Base-by-base conservation (phyloP, 352 stramenopile genomes). In the Pythium guiyangense region DNA sequence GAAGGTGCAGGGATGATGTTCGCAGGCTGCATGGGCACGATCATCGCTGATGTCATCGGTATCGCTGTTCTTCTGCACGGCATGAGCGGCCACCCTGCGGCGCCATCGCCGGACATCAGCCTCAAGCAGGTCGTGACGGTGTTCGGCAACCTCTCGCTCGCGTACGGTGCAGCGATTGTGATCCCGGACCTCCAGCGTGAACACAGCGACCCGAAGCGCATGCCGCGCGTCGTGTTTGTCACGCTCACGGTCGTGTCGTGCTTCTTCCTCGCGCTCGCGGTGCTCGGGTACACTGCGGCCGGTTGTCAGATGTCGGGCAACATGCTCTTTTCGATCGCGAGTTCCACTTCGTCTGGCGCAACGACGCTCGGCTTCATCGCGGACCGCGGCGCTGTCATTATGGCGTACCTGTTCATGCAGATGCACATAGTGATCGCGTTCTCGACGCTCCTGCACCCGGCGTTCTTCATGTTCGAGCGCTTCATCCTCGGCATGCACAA, bases 401-500 rank as follows among this genome's bases (percentile, higher is more conserved):
- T 37, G 31, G 31, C 31, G 6, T 37, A 37, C 31, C 31, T 37
- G 4, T 37, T 37, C 31, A 37, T 37, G 31, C 31, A 37, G 31
- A 6, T 37, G 31, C 31, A 37, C 31, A 37, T 79, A 62, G 65
- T 73, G 27, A 79, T 86, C 55, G 31, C 31, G 6, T 37, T 37
- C 31, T 37, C 31, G 64, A 74, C 80, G 17, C 62, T 86, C 8
- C 60, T 81, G 53, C 63, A 71, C 45, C 77, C 77, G 18, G 69
- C 74, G 10, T 79, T 87, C 58, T 89, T 67, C 73, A 75, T 86
- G 43, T 54, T 72, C 15, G 79, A 89, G 54, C 77, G 79, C 59
- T 42, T 84, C 0, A 44, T 89, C 18, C 56, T 90, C 8, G 77
- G 79, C 43, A 85, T 90, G 73, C 79, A 90, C 67, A 63, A n/a